Conservation (phyloP, 1,139 yeast genomes). For the Suhomyces atakaporum region DNA sequence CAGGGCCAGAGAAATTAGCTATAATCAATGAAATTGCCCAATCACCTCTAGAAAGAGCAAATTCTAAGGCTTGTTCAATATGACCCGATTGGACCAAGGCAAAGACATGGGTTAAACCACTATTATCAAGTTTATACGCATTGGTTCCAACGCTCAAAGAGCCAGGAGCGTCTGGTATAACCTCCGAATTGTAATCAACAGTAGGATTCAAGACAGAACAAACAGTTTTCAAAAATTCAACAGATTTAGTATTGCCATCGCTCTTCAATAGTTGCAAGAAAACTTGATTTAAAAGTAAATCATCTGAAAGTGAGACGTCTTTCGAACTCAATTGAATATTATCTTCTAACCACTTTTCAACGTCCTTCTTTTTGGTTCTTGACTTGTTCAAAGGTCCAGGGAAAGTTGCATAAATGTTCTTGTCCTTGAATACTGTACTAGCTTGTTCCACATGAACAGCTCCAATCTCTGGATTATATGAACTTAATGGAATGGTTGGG, state of each 20-base stretch:
- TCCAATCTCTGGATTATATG: constrained; percentile 15
- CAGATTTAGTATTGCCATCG: constrained; percentile 34
- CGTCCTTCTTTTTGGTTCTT: constrained; percentile 61
- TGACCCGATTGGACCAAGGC: constrained; percentile 60
- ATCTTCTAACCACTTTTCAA: constrained; percentile 59
- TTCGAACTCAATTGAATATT: constrained; percentile 18
- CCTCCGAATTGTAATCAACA: constrained; percentile 25
- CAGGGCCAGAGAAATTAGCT: constrained; percentile 65
- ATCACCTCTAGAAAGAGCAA: constrained; percentile 63
- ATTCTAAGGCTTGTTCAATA: constrained; percentile 63
- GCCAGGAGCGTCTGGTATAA: constrained; percentile 10
- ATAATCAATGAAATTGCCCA: constrained; percentile 79
- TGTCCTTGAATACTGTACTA: constrained; percentile 22
- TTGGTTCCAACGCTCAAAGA: constrained; percentile 17
- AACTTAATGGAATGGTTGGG: constrained; percentile 24
- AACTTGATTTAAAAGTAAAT: constrained; percentile 33
- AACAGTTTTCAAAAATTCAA: constrained; percentile 28
- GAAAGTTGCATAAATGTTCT: constrained; percentile 30
- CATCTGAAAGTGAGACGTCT: constrained; percentile 20
- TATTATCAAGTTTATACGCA: constrained; percentile 39
- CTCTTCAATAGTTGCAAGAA: constrained; percentile 27
- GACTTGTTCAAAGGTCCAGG: constrained; percentile 68
- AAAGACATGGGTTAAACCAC: constrained; percentile 39
- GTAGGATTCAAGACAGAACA: constrained; percentile 39
- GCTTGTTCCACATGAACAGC: constrained; percentile 22